phyloP scores from a whole-genome alignment of 2,329 filamentous ascomycete genomes.

The Talaromyces sp. region DNA sequence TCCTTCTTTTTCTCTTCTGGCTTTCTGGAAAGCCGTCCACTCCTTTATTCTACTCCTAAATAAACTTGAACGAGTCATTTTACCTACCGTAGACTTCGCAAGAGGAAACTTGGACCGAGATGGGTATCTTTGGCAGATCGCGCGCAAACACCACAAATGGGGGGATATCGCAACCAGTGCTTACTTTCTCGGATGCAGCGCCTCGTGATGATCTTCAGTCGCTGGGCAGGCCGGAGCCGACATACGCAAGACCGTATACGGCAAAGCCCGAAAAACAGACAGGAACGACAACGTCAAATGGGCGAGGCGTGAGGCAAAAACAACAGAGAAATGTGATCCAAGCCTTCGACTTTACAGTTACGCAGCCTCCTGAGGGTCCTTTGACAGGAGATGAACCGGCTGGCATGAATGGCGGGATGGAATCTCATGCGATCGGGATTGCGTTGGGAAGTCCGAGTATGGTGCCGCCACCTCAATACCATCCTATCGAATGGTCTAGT shows the following conservation, averaged over 20 bases:
- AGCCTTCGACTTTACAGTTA: conserved; percentile 32
- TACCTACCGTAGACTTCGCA: neutral
- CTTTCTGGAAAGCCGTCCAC: conserved; percentile 42
- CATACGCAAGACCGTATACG: neutral
- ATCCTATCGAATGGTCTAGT: neutral
- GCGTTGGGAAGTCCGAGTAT: conserved; percentile 65
- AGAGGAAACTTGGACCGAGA: neutral
- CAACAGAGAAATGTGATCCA: conserved; percentile 19
- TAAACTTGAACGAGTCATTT: neutral
- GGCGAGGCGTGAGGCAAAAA: neutral
- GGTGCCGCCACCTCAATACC: conserved; percentile 10
- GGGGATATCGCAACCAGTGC: conserved; percentile 32
- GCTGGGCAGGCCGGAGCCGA: conserved; percentile 18
- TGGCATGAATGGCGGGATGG: conserved; percentile 1
- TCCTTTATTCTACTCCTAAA: conserved; percentile 24
- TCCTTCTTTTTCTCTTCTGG: conserved; percentile 16
- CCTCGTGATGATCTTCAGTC: conserved; percentile 31
- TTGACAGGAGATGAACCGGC: conserved; percentile 18
- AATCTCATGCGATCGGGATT: conserved; percentile 60
- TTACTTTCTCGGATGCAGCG: conserved; percentile 31
- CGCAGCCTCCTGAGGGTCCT: conserved; percentile 26
- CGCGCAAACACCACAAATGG: conserved; percentile 27
- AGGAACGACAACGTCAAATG: conserved; percentile 10
- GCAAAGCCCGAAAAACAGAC: neutral
- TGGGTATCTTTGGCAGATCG: conserved; percentile 26